Conservation (phyloP, 495 filamentous ascomycete genomes). For the Symbiotaphrina buchneri region DNA sequence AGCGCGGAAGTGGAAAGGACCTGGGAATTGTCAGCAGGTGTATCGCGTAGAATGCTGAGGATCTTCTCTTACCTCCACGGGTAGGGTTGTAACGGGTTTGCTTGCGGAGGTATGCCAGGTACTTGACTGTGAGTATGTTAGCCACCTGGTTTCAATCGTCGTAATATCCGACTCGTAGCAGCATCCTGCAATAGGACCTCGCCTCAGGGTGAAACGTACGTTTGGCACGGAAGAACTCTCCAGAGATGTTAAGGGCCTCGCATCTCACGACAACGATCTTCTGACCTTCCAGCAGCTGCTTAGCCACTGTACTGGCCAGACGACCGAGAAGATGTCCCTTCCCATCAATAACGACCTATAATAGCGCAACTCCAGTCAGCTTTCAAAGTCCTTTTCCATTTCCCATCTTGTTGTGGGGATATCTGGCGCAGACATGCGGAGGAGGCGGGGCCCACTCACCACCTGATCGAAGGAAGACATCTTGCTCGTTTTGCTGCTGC, state of each 20-base stretch:
- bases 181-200: constrained; percentile 4
- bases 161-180: too few relatives aligned
- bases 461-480: constrained; percentile 97
- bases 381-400: constrained; percentile 4
- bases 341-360: constrained; percentile 90
- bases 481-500: constrained; percentile 33
- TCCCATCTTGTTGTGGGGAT: constrained; percentile 5
- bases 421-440: too few relatives aligned
- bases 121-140: constrained; percentile 59
- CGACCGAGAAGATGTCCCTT: constrained; percentile 99
- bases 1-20: constrained; percentile 99
- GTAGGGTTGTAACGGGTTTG: constrained; percentile 98
- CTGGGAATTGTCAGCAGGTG: constrained; percentile 24
- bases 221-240: constrained; percentile 99
- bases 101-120: constrained; percentile 98
- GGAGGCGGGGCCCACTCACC: constrained; percentile 37
- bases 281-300: constrained; percentile 98
- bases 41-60: too few relatives aligned
- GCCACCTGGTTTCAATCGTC: background rate
- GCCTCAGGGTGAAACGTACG: constrained; percentile 41
- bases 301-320: constrained; percentile 94
- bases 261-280: constrained; percentile 98
- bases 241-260: constrained; percentile 98
- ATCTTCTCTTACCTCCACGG: constrained; percentile 55
- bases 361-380: constrained; percentile 8